These are phyloP conservation scores for Leccinum olivaceoglutinosum DNA, from an alignment of 1,284 basidiomycete genomes.

Conservation along the genomic window DNA sequence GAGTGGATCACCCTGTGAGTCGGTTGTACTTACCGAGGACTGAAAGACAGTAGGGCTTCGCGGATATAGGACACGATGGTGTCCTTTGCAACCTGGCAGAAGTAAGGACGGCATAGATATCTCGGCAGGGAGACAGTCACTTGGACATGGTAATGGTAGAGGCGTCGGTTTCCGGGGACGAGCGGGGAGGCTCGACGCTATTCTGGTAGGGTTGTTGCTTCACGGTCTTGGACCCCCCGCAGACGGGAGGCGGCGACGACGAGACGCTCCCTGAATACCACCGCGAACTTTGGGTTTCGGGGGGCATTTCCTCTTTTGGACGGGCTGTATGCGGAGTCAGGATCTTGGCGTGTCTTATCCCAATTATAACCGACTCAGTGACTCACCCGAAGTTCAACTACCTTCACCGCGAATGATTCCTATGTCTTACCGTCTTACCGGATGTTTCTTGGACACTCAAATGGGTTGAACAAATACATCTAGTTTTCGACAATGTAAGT, in stretches of 20 bases:
- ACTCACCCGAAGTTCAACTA: no score
- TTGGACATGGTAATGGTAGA: conserved; percentile 5
- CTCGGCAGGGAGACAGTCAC: conserved; percentile 18
- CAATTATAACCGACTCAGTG: no score
- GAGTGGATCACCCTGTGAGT: not conserved
- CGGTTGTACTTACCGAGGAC: conserved; percentile 21
- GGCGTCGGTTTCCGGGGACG: conserved; percentile 5
- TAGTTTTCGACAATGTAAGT: no score
- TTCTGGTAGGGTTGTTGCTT: conserved; percentile 8
- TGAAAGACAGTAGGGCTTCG: conserved; percentile 25
- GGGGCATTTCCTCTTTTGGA: no score
- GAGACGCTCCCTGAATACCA: conserved; percentile 28
- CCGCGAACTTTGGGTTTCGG: conserved; percentile 23
- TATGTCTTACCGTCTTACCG: no score
- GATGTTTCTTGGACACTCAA: no score
- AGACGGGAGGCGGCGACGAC: conserved; percentile 27
- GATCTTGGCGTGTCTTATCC: no score
- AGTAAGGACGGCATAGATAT: conserved; percentile 20
- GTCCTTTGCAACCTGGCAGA: conserved; percentile 11
- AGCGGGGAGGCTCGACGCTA: conserved; percentile 10
- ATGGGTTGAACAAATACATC: no score
- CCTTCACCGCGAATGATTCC: no score
- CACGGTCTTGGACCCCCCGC: conserved; percentile 14
- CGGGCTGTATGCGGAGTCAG: no score
- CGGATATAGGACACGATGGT: conserved; percentile 23